These are phyloP conservation scores for Thelonectria blattea DNA, from an alignment of 2,329 filamentous ascomycete species.

Conservation along the genomic window DNA sequence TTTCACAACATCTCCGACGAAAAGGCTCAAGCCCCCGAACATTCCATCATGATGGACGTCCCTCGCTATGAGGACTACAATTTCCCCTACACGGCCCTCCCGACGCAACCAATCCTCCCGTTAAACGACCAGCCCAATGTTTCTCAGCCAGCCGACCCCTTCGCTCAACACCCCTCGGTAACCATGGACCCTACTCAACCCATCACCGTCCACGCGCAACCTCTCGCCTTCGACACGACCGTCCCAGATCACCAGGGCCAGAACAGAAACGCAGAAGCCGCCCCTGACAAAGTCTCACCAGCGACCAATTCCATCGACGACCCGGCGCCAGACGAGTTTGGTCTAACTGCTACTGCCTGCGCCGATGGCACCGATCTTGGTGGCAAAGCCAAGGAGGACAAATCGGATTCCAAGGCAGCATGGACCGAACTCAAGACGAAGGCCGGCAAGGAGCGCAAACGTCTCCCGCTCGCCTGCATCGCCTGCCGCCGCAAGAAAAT, in stretches of 20 bases:
- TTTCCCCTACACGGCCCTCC: constrained; percentile 54
- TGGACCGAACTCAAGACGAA: constrained; percentile 90
- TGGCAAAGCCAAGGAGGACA: constrained; percentile 62
- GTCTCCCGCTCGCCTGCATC: constrained; percentile 91
- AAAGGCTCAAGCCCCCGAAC: constrained; percentile 28
- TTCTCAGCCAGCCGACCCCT: constrained; percentile 40
- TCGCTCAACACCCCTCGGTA: constrained; percentile 41
- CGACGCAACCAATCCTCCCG: constrained; percentile 48
- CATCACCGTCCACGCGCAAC: constrained; percentile 31
- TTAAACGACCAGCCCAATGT: constrained; percentile 44
- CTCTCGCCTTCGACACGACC: constrained; percentile 33
- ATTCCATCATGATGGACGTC: constrained; percentile 49
- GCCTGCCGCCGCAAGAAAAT: constrained; percentile 98
- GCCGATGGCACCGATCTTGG: constrained; percentile 61
- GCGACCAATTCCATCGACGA: constrained; percentile 59
- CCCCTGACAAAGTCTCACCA: constrained; percentile 51
- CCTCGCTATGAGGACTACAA: constrained; percentile 60
- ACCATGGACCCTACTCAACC: constrained; percentile 23
- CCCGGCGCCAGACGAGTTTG: constrained; percentile 64
- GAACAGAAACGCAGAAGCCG: constrained; percentile 52
- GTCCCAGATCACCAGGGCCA: constrained; percentile 34
- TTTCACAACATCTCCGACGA: constrained; percentile 34
- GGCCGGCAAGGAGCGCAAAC: constrained; percentile 93
- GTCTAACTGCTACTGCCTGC: constrained; percentile 52
- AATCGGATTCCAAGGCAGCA: constrained; percentile 63